A percentile compares a stretch with the other conserved stretches of the same genome.
Evolutionary conservation across 805 yeast species (phyloP).

Genomic region (Candida nitratophila): DNA sequence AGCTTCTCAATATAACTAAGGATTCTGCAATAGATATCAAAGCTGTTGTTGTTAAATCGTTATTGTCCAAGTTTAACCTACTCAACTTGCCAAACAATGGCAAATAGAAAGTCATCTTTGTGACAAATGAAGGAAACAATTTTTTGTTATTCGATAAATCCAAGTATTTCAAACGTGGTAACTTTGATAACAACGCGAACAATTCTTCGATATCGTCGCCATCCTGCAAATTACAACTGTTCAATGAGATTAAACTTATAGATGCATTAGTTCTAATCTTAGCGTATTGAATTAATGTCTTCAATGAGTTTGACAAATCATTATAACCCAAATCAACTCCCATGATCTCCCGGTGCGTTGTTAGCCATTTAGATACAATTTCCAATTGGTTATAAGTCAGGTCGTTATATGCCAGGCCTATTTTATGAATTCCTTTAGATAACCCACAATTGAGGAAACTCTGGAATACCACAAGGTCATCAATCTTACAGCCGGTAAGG

Average conservation of each 20-base stretch:
- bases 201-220: conserved; percentile 43
- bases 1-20: conserved; percentile 56
- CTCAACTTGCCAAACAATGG: conserved; percentile 62
- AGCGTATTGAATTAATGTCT: conserved; percentile 30
- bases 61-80: conserved; percentile 67
- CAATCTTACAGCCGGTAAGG: conserved; percentile 68
- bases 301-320: conserved; percentile 41
- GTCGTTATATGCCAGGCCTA: conserved; percentile 76
- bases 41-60: conserved; percentile 49
- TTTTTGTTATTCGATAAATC: conserved; percentile 68
- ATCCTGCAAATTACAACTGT: conserved; percentile 52
- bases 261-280: conserved; percentile 14
- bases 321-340: conserved; percentile 87
- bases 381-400: conserved; percentile 52
- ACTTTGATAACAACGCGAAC: conserved; percentile 41
- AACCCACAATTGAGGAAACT: conserved; percentile 52
- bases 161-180: conserved; percentile 58
- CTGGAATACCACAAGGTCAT: conserved; percentile 47
- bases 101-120: conserved; percentile 51
- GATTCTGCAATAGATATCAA: conserved; percentile 58
- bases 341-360: conserved; percentile 34
- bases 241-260: conserved; percentile 50
- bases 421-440: conserved; percentile 43
- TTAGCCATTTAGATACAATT: conserved; percentile 53
- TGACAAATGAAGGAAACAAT: conserved; percentile 56